phyloP scores from a whole-genome alignment of 1,139 yeast species.

The Debaryomyces psychrophilus region DNA sequence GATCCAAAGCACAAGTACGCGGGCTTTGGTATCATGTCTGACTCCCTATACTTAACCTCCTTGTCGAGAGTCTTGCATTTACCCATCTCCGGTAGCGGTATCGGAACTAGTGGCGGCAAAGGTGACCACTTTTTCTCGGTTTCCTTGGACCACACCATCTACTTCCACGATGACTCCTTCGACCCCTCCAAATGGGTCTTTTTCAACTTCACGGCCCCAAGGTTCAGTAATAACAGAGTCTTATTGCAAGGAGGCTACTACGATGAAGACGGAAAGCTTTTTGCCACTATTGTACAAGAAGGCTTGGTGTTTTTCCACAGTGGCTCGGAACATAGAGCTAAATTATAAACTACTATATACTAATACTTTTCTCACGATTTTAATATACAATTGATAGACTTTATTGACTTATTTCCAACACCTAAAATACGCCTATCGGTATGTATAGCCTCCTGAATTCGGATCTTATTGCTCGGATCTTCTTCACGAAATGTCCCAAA shows the following conservation, averaged over 20 bases:
- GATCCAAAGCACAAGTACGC: constrained; percentile 27
- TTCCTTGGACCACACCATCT: constrained; percentile 46
- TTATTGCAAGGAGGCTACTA: constrained; percentile 40
- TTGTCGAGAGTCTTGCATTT: constrained; percentile 34
- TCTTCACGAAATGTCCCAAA: neutral
- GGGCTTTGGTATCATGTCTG: constrained; percentile 35
- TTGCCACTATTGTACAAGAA: constrained; percentile 49
- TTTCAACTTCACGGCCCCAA: constrained; percentile 37
- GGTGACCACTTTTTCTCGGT: constrained; percentile 38
- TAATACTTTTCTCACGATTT: neutral
- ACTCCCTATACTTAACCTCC: constrained; percentile 39
- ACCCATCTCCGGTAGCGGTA: constrained; percentile 21
- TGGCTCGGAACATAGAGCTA: constrained; percentile 33
- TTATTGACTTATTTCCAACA: neutral
- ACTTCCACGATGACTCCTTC: constrained; percentile 46
- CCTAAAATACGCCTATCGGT: too few relatives aligned
- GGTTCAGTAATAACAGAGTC: constrained; percentile 44
- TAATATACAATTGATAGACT: constrained; percentile 1
- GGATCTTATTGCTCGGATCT: too few relatives aligned
- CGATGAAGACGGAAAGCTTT: constrained; percentile 36
- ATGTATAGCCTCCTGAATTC: too few relatives aligned
- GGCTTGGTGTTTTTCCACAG: constrained; percentile 41
- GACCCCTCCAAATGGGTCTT: constrained; percentile 47
- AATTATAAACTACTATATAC: constrained; percentile 23
- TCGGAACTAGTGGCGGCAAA: constrained; percentile 24